A percentile compares a stretch with the other conserved stretches of the same genome.
phyloP scores from a whole-genome alignment of 345 rosid genomes.

The Alliaria petiolata region DNA sequence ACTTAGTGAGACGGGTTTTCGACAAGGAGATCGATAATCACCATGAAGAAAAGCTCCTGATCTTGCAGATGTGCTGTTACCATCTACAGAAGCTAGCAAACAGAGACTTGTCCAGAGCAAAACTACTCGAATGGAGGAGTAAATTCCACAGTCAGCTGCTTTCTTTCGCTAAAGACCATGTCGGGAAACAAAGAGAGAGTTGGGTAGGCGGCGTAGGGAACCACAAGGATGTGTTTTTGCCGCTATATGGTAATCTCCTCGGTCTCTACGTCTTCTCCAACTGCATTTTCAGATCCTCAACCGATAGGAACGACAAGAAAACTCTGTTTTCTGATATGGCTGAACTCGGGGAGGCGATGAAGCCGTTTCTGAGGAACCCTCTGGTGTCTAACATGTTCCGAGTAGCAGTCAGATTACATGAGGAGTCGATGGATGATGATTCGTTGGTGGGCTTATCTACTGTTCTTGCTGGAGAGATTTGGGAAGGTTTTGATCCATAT shows the following conservation, averaged over 20 bases:
- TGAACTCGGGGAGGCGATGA: slow-evolving; percentile 52
- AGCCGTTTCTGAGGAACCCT: slow-evolving; percentile 66
- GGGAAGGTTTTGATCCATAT: slow-evolving; percentile 78
- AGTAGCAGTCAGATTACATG: slow-evolving; percentile 47
- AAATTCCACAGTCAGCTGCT: slow-evolving; percentile 53
- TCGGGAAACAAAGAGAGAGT: slow-evolving; percentile 37
- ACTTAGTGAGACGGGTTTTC: slow-evolving; percentile 81
- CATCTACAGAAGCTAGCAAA: slow-evolving; percentile 54
- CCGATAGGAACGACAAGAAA: slow-evolving; percentile 28
- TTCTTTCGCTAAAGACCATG: slow-evolving; percentile 48
- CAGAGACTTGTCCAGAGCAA: slow-evolving; percentile 26
- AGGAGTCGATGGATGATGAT: slow-evolving; percentile 31
- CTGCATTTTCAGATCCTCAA: slow-evolving; percentile 43
- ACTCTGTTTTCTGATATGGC: slow-evolving; percentile 38
- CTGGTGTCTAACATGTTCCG: slow-evolving; percentile 59
- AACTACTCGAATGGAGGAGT: slow-evolving; percentile 54
- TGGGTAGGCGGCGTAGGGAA: slow-evolving; percentile 86
- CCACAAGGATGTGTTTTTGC: slow-evolving; percentile 89
- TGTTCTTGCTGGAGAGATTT: slow-evolving; percentile 33
- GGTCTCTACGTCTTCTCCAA: slow-evolving; percentile 68
- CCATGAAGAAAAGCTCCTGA: slow-evolving; percentile 85
- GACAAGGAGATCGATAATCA: slow-evolving; percentile 96
- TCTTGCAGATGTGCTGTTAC: slow-evolving; percentile 70
- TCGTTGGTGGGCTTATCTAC: slow-evolving; percentile 12
- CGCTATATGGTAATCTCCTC: slow-evolving; percentile 76